Evolutionary conservation across 1,284 basidiomycete genomes (phyloP), one percentile per base, ranked within the genome.

Genomic region (Chondrostereum purpureum): DNA sequence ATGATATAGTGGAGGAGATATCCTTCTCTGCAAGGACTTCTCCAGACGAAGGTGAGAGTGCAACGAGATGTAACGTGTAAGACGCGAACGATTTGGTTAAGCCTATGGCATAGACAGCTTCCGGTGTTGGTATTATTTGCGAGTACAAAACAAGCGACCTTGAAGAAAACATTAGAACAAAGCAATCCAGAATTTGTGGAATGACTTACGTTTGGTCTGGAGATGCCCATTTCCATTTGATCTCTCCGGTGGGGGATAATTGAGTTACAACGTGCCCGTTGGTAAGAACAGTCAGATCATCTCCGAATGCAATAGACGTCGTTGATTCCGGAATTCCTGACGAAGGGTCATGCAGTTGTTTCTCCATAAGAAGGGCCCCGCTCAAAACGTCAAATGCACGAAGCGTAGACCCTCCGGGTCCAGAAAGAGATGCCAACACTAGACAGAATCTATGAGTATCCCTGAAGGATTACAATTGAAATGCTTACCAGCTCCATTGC

Each of bases 371-470:
- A n/a, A 92, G 68, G 38, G 75, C 59, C 0, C 93, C 93, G 0
- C 77, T 82, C 2, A 67, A 57, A 5, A 72, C 65, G 39, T 91
- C 79, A 56, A 90, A 83, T 10, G 80, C 62, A 16, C 91, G 80
- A n/a, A 88, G 68, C 0, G 71, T 83, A 5, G 84, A 70, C 2
- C 82, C 88, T 3, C 81, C 80, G 2, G 79, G 69, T 10, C 90
- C 91, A 21, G 91, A 93, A 19, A 95, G 66, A 5, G 83, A 67
- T 17, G 83, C 75, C 18, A 92, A 66, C 38, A 69, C 89, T 91
- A 51, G 18, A 42, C 13, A 23, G 5, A 13, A 21, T 41, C 13
- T n/a, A 23, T 13, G 13, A 4, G n/a, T 41, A 41, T 39, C n/a
- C n/a, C n/a, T 39, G 2, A 23, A 1, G 18, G 34, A 13, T 19